Evolutionary conservation across 192 early-diverging fungal species (phyloP).

Genomic region (Endogone sp.): DNA sequence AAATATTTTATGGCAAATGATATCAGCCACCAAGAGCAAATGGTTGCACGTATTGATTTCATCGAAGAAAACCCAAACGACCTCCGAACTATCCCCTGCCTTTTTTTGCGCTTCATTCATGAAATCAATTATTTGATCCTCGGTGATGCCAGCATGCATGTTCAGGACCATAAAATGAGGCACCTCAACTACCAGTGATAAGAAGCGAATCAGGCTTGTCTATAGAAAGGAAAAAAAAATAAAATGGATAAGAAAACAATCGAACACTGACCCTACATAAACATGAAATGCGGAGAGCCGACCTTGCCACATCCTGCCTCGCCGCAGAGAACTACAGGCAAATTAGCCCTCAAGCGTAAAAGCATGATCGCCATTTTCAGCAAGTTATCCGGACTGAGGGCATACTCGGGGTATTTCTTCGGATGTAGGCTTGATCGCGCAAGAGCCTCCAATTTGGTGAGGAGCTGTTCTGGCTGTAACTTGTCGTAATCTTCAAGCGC

Average conservation of each 20-base stretch:
- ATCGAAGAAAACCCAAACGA: slow-evolving; percentile 15
- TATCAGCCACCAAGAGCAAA: slow-evolving; percentile 6
- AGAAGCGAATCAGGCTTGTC: slow-evolving; percentile 14
- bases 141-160: slow-evolving; percentile 10
- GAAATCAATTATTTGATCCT: slow-evolving; percentile 4
- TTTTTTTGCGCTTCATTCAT: not conserved
- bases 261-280: not conserved
- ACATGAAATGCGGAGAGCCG: not conserved
- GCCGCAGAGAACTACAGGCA: slow-evolving; percentile 11
- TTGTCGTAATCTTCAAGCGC: slow-evolving; percentile 8
- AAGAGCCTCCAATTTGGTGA: slow-evolving; percentile 5
- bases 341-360: slow-evolving; percentile 4
- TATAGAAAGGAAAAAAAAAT: not conserved
- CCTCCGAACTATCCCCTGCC: not conserved
- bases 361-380: slow-evolving; percentile 16
- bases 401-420: slow-evolving; percentile 4
- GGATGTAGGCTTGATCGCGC: slow-evolving; percentile 2
- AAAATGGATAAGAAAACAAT: not conserved
- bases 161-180: not conserved
- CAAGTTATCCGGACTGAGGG: slow-evolving; percentile 8
- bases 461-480: not conserved
- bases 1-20: slow-evolving; percentile 10
- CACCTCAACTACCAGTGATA: slow-evolving; percentile 6
- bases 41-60: slow-evolving; percentile 19
- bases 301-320: slow-evolving; percentile 22